Conservation (phyloP, 2,329 filamentous ascomycete species). For the Aspergillus sp. region DNA sequence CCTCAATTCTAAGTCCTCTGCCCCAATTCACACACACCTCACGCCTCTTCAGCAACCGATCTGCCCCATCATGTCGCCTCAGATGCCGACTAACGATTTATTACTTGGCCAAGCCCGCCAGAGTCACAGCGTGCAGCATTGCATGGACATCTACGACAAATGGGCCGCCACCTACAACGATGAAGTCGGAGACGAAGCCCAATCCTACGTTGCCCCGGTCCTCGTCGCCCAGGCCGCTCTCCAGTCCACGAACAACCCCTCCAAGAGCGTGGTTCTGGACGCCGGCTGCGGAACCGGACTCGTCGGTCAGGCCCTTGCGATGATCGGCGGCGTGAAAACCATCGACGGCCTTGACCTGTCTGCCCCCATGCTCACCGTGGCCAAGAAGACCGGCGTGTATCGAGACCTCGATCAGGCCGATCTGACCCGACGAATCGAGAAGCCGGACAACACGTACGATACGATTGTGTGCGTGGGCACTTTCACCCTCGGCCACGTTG, state of each 20-base stretch:
- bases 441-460: slow-evolving; percentile 38
- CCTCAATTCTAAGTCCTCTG: too few species aligned
- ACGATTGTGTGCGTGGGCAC: slow-evolving; percentile 47
- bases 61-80: too few species aligned
- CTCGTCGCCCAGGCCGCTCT: slow-evolving; percentile 29
- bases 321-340: slow-evolving; percentile 34
- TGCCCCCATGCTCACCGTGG: slow-evolving; percentile 46
- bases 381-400: slow-evolving; percentile 41
- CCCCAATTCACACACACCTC: too few species aligned
- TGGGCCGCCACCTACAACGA: slow-evolving; percentile 40
- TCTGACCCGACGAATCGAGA: slow-evolving; percentile 36
- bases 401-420: slow-evolving; percentile 38
- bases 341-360: slow-evolving; percentile 47
- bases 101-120: slow-evolving; percentile 34
- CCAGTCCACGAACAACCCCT: slow-evolving; percentile 8
- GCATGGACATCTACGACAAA: slow-evolving; percentile 35
- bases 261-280: slow-evolving; percentile 36
- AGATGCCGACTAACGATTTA: too few species aligned
- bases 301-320: slow-evolving; percentile 40
- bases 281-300: slow-evolving; percentile 50
- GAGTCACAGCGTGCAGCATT: slow-evolving; percentile 26
- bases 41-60: too few species aligned
- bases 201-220: slow-evolving; percentile 35
- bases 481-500: slow-evolving; percentile 48
- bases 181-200: slow-evolving; percentile 27